Conservation (phyloP, 1,139 yeast genomes). For the Kodamaea anthophila region DNA sequence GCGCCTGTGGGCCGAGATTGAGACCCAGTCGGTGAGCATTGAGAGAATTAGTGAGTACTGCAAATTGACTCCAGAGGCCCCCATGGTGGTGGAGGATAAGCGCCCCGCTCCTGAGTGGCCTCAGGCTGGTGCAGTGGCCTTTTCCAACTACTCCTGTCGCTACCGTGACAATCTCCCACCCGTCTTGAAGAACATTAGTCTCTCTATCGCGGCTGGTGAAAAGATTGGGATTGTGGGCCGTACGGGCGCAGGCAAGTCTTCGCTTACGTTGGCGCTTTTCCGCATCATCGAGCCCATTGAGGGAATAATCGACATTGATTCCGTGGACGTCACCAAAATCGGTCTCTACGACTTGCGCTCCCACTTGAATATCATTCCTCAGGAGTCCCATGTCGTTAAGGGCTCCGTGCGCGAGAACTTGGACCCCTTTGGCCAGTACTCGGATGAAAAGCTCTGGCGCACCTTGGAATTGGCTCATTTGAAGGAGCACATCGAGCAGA, state of each 20-base stretch:
- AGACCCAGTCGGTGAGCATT: slow-evolving; percentile 21
- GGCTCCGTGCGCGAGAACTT: slow-evolving; percentile 26
- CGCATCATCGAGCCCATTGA: slow-evolving; percentile 23
- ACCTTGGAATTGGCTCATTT: slow-evolving; percentile 25
- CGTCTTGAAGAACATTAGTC: slow-evolving; percentile 19
- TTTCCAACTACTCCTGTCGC: slow-evolving; percentile 20
- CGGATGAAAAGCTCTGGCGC: slow-evolving; percentile 23
- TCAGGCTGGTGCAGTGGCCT: slow-evolving; percentile 17
- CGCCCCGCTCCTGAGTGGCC: slow-evolving; percentile 23
- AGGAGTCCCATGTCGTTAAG: slow-evolving; percentile 25
- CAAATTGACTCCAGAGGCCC: slow-evolving; percentile 21
- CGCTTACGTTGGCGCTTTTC: slow-evolving; percentile 25
- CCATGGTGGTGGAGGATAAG: slow-evolving; percentile 16
- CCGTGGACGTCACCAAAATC: slow-evolving; percentile 18
- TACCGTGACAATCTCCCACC: slow-evolving; percentile 25
- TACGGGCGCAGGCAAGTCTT: slow-evolving; percentile 30
- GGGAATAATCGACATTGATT: slow-evolving; percentile 25
- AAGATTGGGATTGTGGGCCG: slow-evolving; percentile 29
- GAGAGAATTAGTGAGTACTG: slow-evolving; percentile 25
- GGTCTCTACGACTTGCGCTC: slow-evolving; percentile 25
- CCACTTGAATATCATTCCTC: slow-evolving; percentile 26
- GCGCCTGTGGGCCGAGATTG: slow-evolving; percentile 24
- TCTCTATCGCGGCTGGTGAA: slow-evolving; percentile 20
- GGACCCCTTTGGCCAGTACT: slow-evolving; percentile 21
- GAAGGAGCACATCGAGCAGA: slow-evolving; percentile 21